Percentiles rank a stretch among this genome's conserved stretches.
phyloP scores from a whole-genome alignment of 1,284 basidiomycete species.

The Pisolithus thermaeus region DNA sequence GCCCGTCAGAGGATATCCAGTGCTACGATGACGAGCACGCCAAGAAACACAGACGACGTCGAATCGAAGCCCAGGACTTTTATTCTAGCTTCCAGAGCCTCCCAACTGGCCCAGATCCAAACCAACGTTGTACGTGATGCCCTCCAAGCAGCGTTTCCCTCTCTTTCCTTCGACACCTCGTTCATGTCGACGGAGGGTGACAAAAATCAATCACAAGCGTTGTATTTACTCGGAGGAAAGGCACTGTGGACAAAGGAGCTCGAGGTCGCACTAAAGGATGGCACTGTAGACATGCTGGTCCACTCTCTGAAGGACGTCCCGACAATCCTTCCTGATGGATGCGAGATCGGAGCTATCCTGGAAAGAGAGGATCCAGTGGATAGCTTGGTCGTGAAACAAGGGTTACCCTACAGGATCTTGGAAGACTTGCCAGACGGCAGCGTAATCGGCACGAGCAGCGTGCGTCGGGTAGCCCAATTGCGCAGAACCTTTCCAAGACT shows the following conservation, averaged over 20 bases:
- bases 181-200: slow-evolving; percentile 93
- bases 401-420: slow-evolving; percentile 66
- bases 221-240: slow-evolving; percentile 80
- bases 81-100: slow-evolving; percentile 79
- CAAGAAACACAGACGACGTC: background rate
- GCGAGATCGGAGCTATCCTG: slow-evolving; percentile 80
- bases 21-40: background rate
- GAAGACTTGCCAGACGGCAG: slow-evolving; percentile 86
- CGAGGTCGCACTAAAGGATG: slow-evolving; percentile 73
- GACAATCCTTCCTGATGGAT: slow-evolving; percentile 80
- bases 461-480: slow-evolving; percentile 89
- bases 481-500: slow-evolving; percentile 76
- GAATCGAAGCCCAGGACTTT: slow-evolving; percentile 29
- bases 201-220: slow-evolving; percentile 80
- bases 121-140: slow-evolving; percentile 68
- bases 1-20: too few relatives aligned
- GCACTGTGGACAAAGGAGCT: slow-evolving; percentile 95
- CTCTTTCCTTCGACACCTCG: slow-evolving; percentile 57
- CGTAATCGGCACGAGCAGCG: slow-evolving; percentile 92
- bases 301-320: slow-evolving; percentile 96
- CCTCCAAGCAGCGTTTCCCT: slow-evolving; percentile 45
- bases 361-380: slow-evolving; percentile 90
- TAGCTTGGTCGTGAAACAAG: slow-evolving; percentile 82
- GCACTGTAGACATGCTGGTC: slow-evolving; percentile 86
- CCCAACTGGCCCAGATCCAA: slow-evolving; percentile 83